Percentiles rank a stretch among this genome's conserved stretches.
Evolutionary conservation across 805 yeast species (phyloP).

Genomic region (Saccharomycopsis sp.): DNA sequence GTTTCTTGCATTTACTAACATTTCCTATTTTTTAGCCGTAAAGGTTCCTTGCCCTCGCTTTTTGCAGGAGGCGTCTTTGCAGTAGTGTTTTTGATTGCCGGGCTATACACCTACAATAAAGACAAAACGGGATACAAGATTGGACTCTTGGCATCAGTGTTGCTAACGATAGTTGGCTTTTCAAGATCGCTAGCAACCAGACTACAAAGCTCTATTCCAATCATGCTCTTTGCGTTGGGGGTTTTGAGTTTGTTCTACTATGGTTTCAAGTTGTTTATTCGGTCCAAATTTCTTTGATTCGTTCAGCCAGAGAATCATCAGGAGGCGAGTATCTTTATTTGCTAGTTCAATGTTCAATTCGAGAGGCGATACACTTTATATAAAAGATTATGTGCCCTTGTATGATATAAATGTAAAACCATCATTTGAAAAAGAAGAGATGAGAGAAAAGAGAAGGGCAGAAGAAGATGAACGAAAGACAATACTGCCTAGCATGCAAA

Average conservation of each 20-base stretch:
- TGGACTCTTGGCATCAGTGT: conserved; percentile 5
- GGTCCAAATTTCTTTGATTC: no score
- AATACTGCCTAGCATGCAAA: not conserved
- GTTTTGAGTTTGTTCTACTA: conserved; percentile 9
- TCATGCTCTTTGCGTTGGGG: conserved; percentile 10
- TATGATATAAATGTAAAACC: no score
- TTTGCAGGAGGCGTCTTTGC: conserved; percentile 8
- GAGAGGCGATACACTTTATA: no score
- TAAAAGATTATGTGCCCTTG: no score
- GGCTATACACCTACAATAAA: not conserved
- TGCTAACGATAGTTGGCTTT: conserved; percentile 9
- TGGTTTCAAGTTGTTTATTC: not conserved
- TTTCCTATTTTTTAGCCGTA: not conserved
- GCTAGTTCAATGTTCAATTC: no score
- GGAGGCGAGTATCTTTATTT: no score
- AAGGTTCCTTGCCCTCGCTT: conserved; percentile 9
- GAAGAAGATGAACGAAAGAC: no score
- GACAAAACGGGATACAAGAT: conserved; percentile 9
- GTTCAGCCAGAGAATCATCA: no score
- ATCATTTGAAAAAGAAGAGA: no score
- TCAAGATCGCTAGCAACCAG: conserved; percentile 8
- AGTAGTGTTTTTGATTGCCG: conserved; percentile 1
- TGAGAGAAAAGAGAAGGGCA: no score
- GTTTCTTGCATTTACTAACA: not conserved
- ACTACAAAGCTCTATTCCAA: conserved; percentile 10